Percentiles rank a stretch among this genome's conserved stretches.
phyloP scores from a whole-genome alignment of 176 grass and related monocot species.

The Phragmites australis region DNA sequence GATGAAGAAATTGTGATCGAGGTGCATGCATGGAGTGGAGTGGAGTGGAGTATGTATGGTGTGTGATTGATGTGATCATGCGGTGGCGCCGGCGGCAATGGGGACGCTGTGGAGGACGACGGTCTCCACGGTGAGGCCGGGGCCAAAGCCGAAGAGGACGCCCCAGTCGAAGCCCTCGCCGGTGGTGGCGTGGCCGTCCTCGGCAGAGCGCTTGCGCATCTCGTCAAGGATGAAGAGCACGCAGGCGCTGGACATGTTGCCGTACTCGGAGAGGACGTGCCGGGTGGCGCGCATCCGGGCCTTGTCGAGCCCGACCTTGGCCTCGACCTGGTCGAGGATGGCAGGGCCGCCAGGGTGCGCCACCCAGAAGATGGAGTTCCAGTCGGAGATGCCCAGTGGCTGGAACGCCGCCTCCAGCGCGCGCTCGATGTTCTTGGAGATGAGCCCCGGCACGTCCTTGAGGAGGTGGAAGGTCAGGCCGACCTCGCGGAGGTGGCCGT shows the following conservation, averaged over 20 bases:
- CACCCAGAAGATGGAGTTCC: constrained; percentile 91
- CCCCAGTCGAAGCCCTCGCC: constrained; percentile 97
- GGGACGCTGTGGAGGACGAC: constrained; percentile 79
- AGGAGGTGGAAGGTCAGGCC: constrained; percentile 89
- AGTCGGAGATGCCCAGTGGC: constrained; percentile 75
- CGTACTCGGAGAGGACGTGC: constrained; percentile 68
- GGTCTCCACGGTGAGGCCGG: constrained; percentile 89
- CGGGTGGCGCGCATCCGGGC: constrained; percentile 66
- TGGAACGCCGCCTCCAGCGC: constrained; percentile 66
- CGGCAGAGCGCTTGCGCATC: constrained; percentile 77
- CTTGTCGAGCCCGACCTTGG: constrained; percentile 66
- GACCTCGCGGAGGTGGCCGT: constrained; percentile 78
- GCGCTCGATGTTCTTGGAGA: constrained; percentile 86
- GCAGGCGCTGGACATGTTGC: constrained; percentile 92
- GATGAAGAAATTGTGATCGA: background rate
- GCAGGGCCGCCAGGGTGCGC: constrained; percentile 82
- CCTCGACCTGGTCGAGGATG: constrained; percentile 86
- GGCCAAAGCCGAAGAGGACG: constrained; percentile 92
- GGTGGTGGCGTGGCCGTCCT: constrained; percentile 76
- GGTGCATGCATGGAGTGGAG: background rate
- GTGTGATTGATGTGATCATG: background rate
- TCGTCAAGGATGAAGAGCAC: constrained; percentile 96
- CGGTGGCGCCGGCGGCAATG: constrained; percentile 18
- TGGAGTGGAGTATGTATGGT: background rate
- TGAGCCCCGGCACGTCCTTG: constrained; percentile 86